Conservation (phyloP, 768 basidiomycete species). For the Russula vinacea region DNA sequence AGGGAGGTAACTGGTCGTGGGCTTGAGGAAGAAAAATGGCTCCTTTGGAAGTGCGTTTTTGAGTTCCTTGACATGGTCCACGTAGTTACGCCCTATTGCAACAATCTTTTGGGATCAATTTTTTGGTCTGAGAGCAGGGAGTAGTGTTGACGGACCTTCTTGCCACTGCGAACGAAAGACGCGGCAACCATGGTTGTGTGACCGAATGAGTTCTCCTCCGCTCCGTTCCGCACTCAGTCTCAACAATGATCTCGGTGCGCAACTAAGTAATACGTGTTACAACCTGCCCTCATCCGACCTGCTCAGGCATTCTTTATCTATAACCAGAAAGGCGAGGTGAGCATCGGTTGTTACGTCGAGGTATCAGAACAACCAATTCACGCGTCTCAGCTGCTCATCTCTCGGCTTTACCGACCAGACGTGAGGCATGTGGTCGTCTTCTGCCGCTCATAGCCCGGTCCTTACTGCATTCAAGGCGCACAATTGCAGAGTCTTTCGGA, state of each 20-base stretch:
- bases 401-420: slow-evolving; percentile 92
- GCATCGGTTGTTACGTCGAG: not conserved
- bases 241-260: slow-evolving; percentile 26
- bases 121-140: slow-evolving; percentile 13
- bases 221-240: not conserved
- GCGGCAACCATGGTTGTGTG: slow-evolving; percentile 14
- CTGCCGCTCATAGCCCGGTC: not conserved
- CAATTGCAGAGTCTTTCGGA: slow-evolving; percentile 98
- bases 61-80: slow-evolving; percentile 87
- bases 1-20: slow-evolving; percentile 81
- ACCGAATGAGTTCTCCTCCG: not conserved
- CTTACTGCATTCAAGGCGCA: slow-evolving; percentile 59
- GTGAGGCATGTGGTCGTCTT: slow-evolving; percentile 63
- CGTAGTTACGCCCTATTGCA: slow-evolving; percentile 94
- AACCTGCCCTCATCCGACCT: not conserved
- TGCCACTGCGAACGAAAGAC: slow-evolving; percentile 26
- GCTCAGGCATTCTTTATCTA: slow-evolving; percentile 95
- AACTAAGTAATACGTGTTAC: not conserved
- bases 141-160: slow-evolving; percentile 18
- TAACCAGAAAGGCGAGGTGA: slow-evolving; percentile 99
- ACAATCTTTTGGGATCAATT: slow-evolving; percentile 58
- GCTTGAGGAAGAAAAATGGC: slow-evolving; percentile 98
- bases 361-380: slow-evolving; percentile 5
- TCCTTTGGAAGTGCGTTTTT: slow-evolving; percentile 86
- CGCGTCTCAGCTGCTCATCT: slow-evolving; percentile 78